Conservation (phyloP, 116 monocot species). For the Papilionanthe hybrid region DNA sequence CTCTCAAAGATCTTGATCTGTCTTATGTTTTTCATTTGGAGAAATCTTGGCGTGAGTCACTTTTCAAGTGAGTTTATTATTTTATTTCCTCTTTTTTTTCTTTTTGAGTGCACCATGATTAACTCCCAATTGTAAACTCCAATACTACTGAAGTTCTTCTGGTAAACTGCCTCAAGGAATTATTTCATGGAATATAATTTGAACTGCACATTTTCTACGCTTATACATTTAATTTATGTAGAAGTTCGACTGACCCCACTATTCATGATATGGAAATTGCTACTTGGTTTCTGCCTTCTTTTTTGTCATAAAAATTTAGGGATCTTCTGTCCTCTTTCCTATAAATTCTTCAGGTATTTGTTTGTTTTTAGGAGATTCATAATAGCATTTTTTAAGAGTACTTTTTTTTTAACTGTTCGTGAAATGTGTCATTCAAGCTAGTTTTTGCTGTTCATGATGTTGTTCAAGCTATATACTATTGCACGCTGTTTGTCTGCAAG, state of each 20-base stretch:
- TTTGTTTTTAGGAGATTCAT: background rate
- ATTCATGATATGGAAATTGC: background rate
- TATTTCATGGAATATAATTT: background rate
- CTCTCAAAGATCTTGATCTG: conserved; percentile 91
- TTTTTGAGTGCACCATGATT: background rate
- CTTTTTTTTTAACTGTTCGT: background rate
- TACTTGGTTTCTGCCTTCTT: background rate
- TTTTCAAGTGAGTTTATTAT: conserved; percentile 57
- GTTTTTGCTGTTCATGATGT: background rate
- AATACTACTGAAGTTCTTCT: background rate
- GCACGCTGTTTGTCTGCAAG: background rate
- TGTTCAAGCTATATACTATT: background rate
- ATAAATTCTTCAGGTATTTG: background rate
- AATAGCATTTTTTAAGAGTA: too few species aligned
- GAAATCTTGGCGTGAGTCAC: conserved; percentile 83
- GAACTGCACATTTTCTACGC: background rate
- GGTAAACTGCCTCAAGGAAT: background rate
- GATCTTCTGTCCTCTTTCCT: background rate
- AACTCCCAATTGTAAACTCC: background rate
- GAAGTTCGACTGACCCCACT: background rate
- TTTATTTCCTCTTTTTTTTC: background rate
- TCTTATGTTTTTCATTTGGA: conserved; percentile 85
- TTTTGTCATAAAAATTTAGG: background rate
- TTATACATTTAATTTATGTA: background rate
- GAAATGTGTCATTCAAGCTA: background rate